A percentile compares a stretch with the other conserved stretches of the same genome.
These are phyloP conservation scores for Penicillium desertorum DNA, from an alignment of 495 filamentous ascomycete species.

Conservation along the genomic window DNA sequence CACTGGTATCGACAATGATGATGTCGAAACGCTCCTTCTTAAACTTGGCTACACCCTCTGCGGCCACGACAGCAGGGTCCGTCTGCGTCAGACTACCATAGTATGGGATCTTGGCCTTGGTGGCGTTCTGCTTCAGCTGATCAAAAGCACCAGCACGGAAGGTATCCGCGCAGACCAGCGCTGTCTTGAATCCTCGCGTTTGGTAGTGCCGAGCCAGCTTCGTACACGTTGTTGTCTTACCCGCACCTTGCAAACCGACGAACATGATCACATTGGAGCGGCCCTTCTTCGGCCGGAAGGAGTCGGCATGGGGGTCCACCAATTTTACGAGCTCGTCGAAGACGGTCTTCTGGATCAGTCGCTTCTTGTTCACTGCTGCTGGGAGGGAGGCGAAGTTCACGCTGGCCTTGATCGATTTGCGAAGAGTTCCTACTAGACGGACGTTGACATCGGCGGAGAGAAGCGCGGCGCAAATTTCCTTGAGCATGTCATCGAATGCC, in stretches of 20 bases:
- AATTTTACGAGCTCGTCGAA: conserved; percentile 95
- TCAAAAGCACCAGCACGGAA: conserved; percentile 98
- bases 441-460: conserved; percentile 97
- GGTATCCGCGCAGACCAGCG: conserved; percentile 95
- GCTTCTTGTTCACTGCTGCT: conserved; percentile 92
- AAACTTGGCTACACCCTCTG: conserved; percentile 96
- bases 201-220: conserved; percentile 96
- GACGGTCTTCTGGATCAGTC: conserved; percentile 95
- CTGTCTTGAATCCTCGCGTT: conserved; percentile 87
- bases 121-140: conserved; percentile 97
- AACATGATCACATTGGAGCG: conserved; percentile 99
- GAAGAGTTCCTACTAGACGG: conserved; percentile 85
- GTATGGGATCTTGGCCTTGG: conserved; percentile 98
- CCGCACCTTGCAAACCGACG: conserved; percentile 93
- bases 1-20: conserved; percentile 97
- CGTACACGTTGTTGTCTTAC: conserved; percentile 98
- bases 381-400: conserved; percentile 94
- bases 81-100: conserved; percentile 95
- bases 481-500: conserved; percentile 97
- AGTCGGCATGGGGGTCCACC: conserved; percentile 92
- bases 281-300: conserved; percentile 96
- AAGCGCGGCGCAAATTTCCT: conserved; percentile 91
- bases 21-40: conserved; percentile 98
- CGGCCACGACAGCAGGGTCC: conserved; percentile 88
- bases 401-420: conserved; percentile 83